phyloP scores from a whole-genome alignment of 23 red algal species.

The Gracilaria vermiculophylla region DNA sequence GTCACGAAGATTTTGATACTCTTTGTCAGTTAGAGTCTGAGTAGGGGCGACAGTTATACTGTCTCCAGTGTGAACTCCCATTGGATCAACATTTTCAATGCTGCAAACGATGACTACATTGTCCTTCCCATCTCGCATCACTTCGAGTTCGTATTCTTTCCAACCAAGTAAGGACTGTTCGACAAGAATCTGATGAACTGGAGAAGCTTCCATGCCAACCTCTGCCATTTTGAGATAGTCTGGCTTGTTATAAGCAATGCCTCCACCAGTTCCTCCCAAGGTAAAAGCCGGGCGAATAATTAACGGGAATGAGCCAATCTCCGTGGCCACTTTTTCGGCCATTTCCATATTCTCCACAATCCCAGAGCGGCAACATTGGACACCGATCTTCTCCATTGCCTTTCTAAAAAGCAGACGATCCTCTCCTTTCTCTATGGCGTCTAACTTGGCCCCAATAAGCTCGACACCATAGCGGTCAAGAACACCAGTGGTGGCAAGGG shows the following conservation, averaged over 20 bases:
- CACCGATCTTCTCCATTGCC: slow-evolving; percentile 95
- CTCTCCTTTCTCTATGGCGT: slow-evolving; percentile 97
- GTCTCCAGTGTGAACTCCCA: slow-evolving; percentile 99
- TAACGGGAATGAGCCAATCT: slow-evolving; percentile 88
- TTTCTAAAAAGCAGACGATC: slow-evolving; percentile 93
- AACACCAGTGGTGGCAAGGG: slow-evolving; percentile 73
- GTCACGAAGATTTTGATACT: slow-evolving; percentile 97
- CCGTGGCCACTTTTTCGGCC: slow-evolving; percentile 74
- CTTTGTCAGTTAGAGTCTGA: slow-evolving; percentile 93
- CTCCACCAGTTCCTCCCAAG: slow-evolving; percentile 95
- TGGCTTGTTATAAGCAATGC: slow-evolving; percentile 96
- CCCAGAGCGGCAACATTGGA: slow-evolving; percentile 81
- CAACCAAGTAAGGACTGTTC: slow-evolving; percentile 95
- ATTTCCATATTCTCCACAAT: slow-evolving; percentile 89
- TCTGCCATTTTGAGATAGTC: slow-evolving; percentile 96
- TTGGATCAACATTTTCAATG: slow-evolving; percentile 99
- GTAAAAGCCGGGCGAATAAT: slow-evolving; percentile 99
- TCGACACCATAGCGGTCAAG: slow-evolving; percentile 88
- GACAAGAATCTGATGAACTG: slow-evolving; percentile 90
- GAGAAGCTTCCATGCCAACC: slow-evolving; percentile 88
- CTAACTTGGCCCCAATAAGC: slow-evolving; percentile 94
- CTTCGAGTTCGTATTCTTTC: slow-evolving; percentile 99
- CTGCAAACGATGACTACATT: slow-evolving; percentile 98
- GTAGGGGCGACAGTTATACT: slow-evolving; percentile 96
- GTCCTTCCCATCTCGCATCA: slow-evolving; percentile 94